Percentiles rank a stretch among this genome's conserved stretches.
phyloP scores from a whole-genome alignment of 2,329 filamentous ascomycete genomes.

The Bipolaris cookei region DNA sequence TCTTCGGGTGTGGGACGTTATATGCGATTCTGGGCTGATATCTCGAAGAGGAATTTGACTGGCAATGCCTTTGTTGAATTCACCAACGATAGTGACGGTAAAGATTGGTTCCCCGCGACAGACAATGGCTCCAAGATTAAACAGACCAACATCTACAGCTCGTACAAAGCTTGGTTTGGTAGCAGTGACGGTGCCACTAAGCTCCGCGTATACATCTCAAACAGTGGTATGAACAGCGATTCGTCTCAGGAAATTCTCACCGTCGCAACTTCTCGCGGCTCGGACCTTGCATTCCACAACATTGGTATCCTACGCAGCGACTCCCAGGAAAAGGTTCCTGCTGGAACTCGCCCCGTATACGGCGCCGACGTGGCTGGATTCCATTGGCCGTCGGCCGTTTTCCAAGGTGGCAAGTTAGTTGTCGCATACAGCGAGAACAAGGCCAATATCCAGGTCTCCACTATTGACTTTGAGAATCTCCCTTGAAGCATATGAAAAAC shows the following conservation, averaged over 20 bases:
- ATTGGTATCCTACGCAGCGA: not conserved
- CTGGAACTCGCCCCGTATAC: not conserved
- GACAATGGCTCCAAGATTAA: not conserved
- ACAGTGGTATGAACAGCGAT: not conserved
- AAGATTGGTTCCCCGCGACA: not conserved
- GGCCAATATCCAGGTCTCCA: not conserved
- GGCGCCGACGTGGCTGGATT: not conserved
- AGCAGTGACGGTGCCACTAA: not conserved
- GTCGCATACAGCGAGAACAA: not conserved
- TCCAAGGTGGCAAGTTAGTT: not conserved
- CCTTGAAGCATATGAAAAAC: not conserved
- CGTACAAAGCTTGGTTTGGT: not conserved
- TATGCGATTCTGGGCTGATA: not conserved
- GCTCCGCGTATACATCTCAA: not conserved
- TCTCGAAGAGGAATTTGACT: not conserved
- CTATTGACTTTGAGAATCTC: not conserved
- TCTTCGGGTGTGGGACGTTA: not conserved
- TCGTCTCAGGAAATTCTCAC: not conserved
- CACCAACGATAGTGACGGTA: not conserved
- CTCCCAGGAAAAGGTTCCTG: not conserved
- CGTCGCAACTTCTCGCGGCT: not conserved
- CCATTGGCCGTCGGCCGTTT: not conserved
- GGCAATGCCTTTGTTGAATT: not conserved
- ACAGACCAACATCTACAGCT: not conserved
- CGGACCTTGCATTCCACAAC: not conserved